Percentiles rank a stretch among this genome's conserved stretches.
Evolutionary conservation across 345 rosid species (phyloP).

Genomic region (Carallia pectinifolia): DNA sequence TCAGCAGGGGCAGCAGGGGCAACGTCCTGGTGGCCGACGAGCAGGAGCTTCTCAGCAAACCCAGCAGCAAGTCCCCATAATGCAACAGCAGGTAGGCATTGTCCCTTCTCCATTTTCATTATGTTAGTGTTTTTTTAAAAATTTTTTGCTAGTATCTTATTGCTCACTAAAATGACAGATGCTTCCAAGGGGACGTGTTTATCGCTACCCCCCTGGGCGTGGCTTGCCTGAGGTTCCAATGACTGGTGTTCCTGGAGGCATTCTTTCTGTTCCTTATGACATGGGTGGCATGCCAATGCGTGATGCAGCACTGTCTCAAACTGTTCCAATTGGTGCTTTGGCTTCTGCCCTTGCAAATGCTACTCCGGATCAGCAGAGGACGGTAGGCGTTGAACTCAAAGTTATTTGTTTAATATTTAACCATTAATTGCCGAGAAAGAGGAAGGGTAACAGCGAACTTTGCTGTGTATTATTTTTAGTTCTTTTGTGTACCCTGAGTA

Average conservation of each 20-base stretch:
- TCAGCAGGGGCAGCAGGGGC: conserved; percentile 90
- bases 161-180: conserved; percentile 38
- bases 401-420: not conserved
- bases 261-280: conserved; percentile 72
- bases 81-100: conserved; percentile 73
- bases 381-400: conserved; percentile 42
- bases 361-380: conserved; percentile 79
- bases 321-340: conserved; percentile 78
- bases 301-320: conserved; percentile 55
- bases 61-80: conserved; percentile 73
- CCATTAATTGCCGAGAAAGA: not conserved
- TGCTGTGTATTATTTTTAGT: not conserved
- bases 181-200: conserved; percentile 75
- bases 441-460: too few relatives aligned
- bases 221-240: conserved; percentile 68
- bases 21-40: conserved; percentile 76
- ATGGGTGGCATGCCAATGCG: conserved; percentile 63
- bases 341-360: conserved; percentile 89
- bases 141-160: not conserved
- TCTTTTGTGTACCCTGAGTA: not conserved
- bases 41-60: conserved; percentile 67
- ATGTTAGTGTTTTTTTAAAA: not conserved
- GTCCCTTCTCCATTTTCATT: not conserved
- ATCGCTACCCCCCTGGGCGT: conserved; percentile 78
- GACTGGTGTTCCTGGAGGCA: conserved; percentile 65